Evolutionary conservation across 306 rosid species (phyloP).

Genomic region (Trifolium fragiferum): DNA sequence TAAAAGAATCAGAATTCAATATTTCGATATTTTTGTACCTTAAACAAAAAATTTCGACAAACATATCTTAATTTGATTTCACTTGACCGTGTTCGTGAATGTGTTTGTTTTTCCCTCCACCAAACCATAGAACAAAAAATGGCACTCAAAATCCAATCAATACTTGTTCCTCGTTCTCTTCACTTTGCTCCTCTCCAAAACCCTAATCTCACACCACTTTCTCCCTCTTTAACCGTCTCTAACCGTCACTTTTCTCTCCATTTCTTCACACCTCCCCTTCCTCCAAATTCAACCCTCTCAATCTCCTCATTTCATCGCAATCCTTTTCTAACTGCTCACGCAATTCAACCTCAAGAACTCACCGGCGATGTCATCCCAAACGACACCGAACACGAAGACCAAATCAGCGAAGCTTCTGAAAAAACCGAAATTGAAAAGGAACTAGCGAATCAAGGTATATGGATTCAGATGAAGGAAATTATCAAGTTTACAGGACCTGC

Average conservation of each 20-base stretch:
- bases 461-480: slow-evolving; percentile 79
- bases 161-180: slow-evolving; percentile 22
- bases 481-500: slow-evolving; percentile 77
- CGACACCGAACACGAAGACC: slow-evolving; percentile 29
- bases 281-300: slow-evolving; percentile 11
- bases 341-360: slow-evolving; percentile 34
- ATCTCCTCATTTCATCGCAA: slow-evolving; percentile 2
- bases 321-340: slow-evolving; percentile 35
- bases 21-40: too few species aligned
- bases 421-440: slow-evolving; percentile 41
- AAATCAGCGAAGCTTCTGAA: background rate
- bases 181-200: slow-evolving; percentile 41
- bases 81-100: too few species aligned
- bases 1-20: too few species aligned
- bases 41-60: too few species aligned
- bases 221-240: slow-evolving; percentile 34
- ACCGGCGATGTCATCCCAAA: background rate
- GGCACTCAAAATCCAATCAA: slow-evolving; percentile 42
- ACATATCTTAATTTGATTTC: too few species aligned
- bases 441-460: slow-evolving; percentile 54
- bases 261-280: slow-evolving; percentile 15
- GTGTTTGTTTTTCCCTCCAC: slow-evolving; percentile 14
- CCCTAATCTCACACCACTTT: slow-evolving; percentile 36
- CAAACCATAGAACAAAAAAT: slow-evolving; percentile 21
- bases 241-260: slow-evolving; percentile 18